phyloP scores from a whole-genome alignment of 2,329 filamentous ascomycete genomes.

The Cryphonectria carpinicola region DNA sequence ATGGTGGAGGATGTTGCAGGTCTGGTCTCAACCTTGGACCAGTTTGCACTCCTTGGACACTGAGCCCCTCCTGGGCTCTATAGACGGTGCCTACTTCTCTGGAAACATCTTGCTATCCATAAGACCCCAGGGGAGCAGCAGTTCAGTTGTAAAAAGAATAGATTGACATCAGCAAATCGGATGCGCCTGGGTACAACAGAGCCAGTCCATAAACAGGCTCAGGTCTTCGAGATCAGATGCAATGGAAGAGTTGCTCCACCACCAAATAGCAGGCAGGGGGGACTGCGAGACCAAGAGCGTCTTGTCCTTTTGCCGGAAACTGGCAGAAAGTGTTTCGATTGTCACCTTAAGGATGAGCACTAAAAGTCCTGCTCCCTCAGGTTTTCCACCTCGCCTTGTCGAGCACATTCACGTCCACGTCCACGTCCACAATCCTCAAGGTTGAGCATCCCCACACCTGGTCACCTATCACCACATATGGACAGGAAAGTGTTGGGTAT shows the following conservation, averaged over 20 bases:
- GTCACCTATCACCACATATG: constrained; percentile 20
- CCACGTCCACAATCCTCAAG: background rate
- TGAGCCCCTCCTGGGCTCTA: background rate
- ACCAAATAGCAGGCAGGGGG: too few species aligned
- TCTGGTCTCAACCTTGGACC: background rate
- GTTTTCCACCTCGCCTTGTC: constrained; percentile 8
- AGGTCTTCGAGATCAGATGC: too few species aligned
- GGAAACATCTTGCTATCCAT: background rate
- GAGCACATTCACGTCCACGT: constrained; percentile 10
- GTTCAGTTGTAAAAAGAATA: too few species aligned
- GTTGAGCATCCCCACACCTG: constrained; percentile 26
- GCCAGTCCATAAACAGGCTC: too few species aligned
- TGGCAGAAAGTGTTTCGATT: constrained; percentile 24
- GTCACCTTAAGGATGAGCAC: constrained; percentile 17
- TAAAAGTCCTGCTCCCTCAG: constrained; percentile 4
- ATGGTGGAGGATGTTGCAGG: background rate
- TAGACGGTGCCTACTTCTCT: too few species aligned
- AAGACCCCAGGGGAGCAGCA: background rate
- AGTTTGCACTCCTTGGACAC: background rate
- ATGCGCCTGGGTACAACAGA: background rate
- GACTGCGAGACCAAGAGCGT: background rate
- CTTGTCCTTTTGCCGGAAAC: constrained; percentile 2
- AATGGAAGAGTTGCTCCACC: too few species aligned
- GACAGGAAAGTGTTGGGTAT: constrained; percentile 25
- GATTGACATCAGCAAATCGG: too few species aligned